A percentile compares a stretch with the other conserved stretches of the same genome.
phyloP scores from a whole-genome alignment of 192 early-diverging fungal genomes.

The Rhizoclosmatium globosum region DNA sequence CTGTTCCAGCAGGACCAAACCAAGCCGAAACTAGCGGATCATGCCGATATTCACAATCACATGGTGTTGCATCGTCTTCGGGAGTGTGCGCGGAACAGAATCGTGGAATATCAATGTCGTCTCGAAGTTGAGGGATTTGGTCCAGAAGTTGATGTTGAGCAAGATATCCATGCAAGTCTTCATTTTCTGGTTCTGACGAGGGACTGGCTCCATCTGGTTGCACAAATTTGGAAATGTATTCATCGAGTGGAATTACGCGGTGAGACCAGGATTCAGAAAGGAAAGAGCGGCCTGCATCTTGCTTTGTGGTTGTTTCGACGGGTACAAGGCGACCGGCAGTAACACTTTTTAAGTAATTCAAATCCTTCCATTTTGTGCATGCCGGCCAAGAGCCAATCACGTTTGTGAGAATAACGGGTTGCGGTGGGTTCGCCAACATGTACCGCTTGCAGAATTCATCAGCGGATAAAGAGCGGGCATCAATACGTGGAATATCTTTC shows the following conservation, averaged over 20 bases:
- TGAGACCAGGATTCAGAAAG: slow-evolving; percentile 72
- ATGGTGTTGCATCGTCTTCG: slow-evolving; percentile 16
- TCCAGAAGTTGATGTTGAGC: slow-evolving; percentile 87
- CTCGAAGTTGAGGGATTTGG: slow-evolving; percentile 73
- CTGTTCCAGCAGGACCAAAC: slow-evolving; percentile 84
- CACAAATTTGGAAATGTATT: slow-evolving; percentile 67
- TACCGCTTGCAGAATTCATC: slow-evolving; percentile 20
- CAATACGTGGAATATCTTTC: slow-evolving; percentile 26
- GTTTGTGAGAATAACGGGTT: slow-evolving; percentile 55
- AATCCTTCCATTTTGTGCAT: slow-evolving; percentile 41
- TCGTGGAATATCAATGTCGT: slow-evolving; percentile 81
- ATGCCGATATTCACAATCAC: slow-evolving; percentile 11
- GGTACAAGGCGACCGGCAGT: slow-evolving; percentile 70
- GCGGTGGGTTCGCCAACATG: slow-evolving; percentile 32
- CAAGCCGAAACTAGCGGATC: slow-evolving; percentile 59
- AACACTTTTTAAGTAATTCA: slow-evolving; percentile 6
- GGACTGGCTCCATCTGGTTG: background rate
- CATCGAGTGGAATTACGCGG: slow-evolving; percentile 72
- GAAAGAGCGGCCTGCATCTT: slow-evolving; percentile 70
- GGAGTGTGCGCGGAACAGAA: slow-evolving; percentile 65
- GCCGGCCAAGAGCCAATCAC: slow-evolving; percentile 77
- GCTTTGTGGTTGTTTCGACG: slow-evolving; percentile 74
- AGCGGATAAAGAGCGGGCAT: slow-evolving; percentile 30
- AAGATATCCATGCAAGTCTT: slow-evolving; percentile 63
- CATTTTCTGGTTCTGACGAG: slow-evolving; percentile 15